phyloP scores from a whole-genome alignment of 2,329 filamentous ascomycete genomes.

The Talaromyces sp. region DNA sequence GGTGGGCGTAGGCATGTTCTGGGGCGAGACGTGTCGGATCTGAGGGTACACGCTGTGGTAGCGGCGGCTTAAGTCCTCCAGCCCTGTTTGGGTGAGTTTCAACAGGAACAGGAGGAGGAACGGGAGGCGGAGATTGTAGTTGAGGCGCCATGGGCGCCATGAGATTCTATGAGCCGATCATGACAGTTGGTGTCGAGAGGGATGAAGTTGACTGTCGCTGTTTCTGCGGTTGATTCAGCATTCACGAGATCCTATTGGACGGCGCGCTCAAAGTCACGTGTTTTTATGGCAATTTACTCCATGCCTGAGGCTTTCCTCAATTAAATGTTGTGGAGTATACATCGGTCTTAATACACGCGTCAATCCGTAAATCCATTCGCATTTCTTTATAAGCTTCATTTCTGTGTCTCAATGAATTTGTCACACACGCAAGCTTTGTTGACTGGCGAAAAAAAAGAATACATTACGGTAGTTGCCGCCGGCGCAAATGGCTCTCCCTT shows the following conservation, averaged over 20 bases:
- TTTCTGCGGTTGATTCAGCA: not conserved
- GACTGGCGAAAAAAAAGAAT: not conserved
- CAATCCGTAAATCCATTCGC: not conserved
- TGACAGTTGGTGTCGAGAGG: not conserved
- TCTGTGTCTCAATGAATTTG: not conserved
- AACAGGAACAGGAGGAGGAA: slow-evolving; percentile 43
- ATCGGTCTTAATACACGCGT: not conserved
- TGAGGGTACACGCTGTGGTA: slow-evolving; percentile 38
- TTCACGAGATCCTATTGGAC: not conserved
- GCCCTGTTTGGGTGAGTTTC: slow-evolving; percentile 43
- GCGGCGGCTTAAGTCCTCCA: slow-evolving; percentile 31
- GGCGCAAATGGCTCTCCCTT: not conserved
- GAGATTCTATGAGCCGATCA: slow-evolving; percentile 11
- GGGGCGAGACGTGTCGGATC: slow-evolving; percentile 70
- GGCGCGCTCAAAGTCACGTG: not conserved
- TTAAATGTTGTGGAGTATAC: not conserved
- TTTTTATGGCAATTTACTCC: not conserved
- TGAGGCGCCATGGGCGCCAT: slow-evolving; percentile 20
- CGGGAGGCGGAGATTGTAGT: slow-evolving; percentile 29
- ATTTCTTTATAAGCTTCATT: not conserved
- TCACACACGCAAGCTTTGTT: not conserved
- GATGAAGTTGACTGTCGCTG: not conserved
- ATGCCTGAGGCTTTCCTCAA: not conserved
- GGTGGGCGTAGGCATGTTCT: slow-evolving; percentile 67
- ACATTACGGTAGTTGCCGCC: not conserved